Conservation (phyloP, 1,284 basidiomycete species). For the Hortiboletus rubellus region DNA sequence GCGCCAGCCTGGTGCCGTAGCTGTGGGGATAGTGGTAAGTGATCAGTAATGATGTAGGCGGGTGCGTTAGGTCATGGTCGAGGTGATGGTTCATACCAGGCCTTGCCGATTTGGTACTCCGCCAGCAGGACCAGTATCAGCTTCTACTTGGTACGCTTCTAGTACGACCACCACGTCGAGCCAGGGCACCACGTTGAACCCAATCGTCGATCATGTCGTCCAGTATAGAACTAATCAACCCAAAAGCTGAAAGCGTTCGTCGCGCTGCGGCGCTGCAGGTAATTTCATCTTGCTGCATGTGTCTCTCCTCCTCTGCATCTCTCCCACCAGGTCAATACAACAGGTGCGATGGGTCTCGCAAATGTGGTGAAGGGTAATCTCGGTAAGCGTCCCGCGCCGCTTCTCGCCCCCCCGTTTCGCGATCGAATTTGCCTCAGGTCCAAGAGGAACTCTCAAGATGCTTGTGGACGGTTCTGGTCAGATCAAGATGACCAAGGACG, state of each 20-base stretch:
- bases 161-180: constrained; percentile 21
- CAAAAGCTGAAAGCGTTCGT: constrained; percentile 93
- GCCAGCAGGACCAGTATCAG: constrained; percentile 14
- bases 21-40: constrained; percentile 29
- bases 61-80: constrained; percentile 29
- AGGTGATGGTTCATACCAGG: constrained; percentile 36
- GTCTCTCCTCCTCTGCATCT: constrained; percentile 19
- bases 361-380: constrained; percentile 97
- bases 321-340: constrained; percentile 72
- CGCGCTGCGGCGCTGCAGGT: constrained; percentile 94
- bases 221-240: constrained; percentile 91
- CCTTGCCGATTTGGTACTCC: constrained; percentile 35
- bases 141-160: neutral
- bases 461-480: constrained; percentile 98
- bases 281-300: constrained; percentile 33
- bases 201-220: constrained; percentile 58
- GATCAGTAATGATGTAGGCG: constrained; percentile 29
- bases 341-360: constrained; percentile 96
- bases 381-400: constrained; percentile 51
- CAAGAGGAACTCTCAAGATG: constrained; percentile 98
- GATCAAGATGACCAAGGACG: constrained; percentile 99
- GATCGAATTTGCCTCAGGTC: constrained; percentile 55
- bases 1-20: constrained; percentile 38
- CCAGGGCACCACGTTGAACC: constrained; percentile 24
- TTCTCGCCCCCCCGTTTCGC: constrained; percentile 16